These are phyloP conservation scores for Ceratopteris richardii DNA, from an alignment of 75 land plant genomes.

Conservation along the genomic window DNA sequence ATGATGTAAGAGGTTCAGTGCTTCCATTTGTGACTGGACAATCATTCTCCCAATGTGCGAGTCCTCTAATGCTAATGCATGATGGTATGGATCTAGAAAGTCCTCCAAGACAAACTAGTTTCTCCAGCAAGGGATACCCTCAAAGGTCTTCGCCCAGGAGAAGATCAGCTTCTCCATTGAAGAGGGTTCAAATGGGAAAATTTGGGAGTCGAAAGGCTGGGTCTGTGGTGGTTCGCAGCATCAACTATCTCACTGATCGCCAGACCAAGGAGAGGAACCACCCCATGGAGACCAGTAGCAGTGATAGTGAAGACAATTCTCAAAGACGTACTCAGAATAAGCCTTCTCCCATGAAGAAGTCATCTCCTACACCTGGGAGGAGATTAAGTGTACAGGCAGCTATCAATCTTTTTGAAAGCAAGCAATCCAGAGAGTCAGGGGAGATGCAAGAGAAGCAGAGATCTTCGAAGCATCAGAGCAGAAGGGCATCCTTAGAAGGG, in stretches of 20 bases:
- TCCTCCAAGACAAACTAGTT: too few relatives aligned
- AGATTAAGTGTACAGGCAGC: slow-evolving; percentile 79
- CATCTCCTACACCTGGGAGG: slow-evolving; percentile 28
- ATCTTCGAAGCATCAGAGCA: slow-evolving; percentile 29
- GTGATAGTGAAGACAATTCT: slow-evolving; percentile 8
- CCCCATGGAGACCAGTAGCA: slow-evolving; percentile 18
- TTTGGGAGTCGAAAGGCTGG: slow-evolving; percentile 53
- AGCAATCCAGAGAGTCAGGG: slow-evolving; percentile 42
- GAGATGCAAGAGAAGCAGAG: slow-evolving; percentile 13
- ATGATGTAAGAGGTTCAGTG: too few relatives aligned
- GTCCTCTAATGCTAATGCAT: too few relatives aligned
- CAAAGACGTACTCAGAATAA: neutral
- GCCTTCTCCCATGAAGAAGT: neutral
- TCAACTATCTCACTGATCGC: slow-evolving; percentile 61
- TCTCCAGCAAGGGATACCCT: neutral
- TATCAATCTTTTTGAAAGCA: slow-evolving; percentile 75
- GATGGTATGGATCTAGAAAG: too few relatives aligned
- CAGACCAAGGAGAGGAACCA: slow-evolving; percentile 27
- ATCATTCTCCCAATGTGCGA: too few relatives aligned
- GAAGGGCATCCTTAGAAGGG: slow-evolving; percentile 47
- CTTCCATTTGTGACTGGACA: too few relatives aligned
- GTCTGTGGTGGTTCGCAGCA: slow-evolving; percentile 68
- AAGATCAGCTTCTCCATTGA: slow-evolving; percentile 35
- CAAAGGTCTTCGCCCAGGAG: slow-evolving; percentile 32
- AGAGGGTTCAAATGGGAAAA: slow-evolving; percentile 39